Base-by-base conservation (phyloP, 108 stramenopile species). In the Conticribra weissflogii region DNA sequence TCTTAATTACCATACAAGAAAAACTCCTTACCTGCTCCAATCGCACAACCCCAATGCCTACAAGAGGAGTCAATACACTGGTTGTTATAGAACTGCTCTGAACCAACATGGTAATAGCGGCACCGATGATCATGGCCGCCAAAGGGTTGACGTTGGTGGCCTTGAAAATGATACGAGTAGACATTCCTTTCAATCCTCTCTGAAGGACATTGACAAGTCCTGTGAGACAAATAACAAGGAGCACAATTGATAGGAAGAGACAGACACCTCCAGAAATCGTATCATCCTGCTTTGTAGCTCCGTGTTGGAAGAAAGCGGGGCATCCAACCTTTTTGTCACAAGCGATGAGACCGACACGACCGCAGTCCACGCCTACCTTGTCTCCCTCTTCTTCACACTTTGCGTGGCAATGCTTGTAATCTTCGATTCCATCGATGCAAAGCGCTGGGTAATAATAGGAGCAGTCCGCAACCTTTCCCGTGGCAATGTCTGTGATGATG, bases 61-160 rank as follows among this genome's bases (percentile, higher is more conserved):
- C 92, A 36, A 95, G 56, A 16, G 94, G 94, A 46, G 94, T 95
- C 67, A 94, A 78, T 53, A 81, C 82, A 27, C 85, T 86, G 9
- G 92, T 94, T n/a, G 88, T 89, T 53, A 91, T 82, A 51, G 87
- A 88, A 45, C 82, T 83, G 45, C 85, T 86, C 72, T 94, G 94
- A 14, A 96, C 94, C 47, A 91, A 54, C 2, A 96, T 75, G 56
- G 94, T 96, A 32, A 96, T 68, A 47, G 83, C 94, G 34, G 71
- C 73, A 47, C 94, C 94, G 33, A 96, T 79, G 18, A 72, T 47
- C 23, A 96, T 91, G 60, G 92, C 90, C 8, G 93, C 21, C 69
- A 88, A 81, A 65, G 88, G 88, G 46, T 88, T 88, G 72, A 96
- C 81, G 70, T 93, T 86, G 59, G 92, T 91, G 22, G 94, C 91